Base-by-base conservation (phyloP, 2,329 filamentous ascomycete genomes). In the Zopfia rhizophila region DNA sequence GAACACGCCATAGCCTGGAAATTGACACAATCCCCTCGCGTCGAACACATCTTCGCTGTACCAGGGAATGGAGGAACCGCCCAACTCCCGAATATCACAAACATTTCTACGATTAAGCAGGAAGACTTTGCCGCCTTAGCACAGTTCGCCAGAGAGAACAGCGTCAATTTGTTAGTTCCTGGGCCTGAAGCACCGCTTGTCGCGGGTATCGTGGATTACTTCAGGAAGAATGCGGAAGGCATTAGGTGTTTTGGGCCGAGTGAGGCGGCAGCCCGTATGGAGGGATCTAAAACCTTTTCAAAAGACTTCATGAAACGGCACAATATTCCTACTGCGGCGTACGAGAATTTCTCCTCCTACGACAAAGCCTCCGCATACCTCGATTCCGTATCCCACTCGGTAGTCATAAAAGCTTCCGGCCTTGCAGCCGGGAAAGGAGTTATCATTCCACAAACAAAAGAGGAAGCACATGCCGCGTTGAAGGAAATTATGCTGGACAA, bases 251-350 rank as follows among this genome's bases (percentile, higher is more conserved):
- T 97, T 66, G 94, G 93, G 2, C 94, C 94, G 4, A 89, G 86
- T 45, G 86, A 89, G 74, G 84, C 85, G 36, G 93, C 94, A 16
- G 92, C 94, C 13, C 83, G 84, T 31, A 90, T 99, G 82, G 94
- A 99, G 75, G 94, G 94, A 49, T 95, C 90, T 76, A 99, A 99
- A 79, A 90, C 93, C 8, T 97, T 95, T 72, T 91, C 90, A 52
- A 99, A 99, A 72, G 92, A 97, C 72, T 97, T 97, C 69, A 99
- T 97, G 94, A 87, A 89, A 73, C 86, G 87, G 56, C 85, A 96
- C 75, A 82, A 82, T 63, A 96, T 99, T 61, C 92, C 93, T 25
- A 97, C 94, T 1, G 94, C 94, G 12, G 85, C 83, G 27, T 97
- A 96, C 76, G 84, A 88, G 72, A 97, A 95, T 77, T 97, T 97